Evolutionary conservation across 179 eudicot genomes (phyloP).

Genomic region (Silene vulgaris): DNA sequence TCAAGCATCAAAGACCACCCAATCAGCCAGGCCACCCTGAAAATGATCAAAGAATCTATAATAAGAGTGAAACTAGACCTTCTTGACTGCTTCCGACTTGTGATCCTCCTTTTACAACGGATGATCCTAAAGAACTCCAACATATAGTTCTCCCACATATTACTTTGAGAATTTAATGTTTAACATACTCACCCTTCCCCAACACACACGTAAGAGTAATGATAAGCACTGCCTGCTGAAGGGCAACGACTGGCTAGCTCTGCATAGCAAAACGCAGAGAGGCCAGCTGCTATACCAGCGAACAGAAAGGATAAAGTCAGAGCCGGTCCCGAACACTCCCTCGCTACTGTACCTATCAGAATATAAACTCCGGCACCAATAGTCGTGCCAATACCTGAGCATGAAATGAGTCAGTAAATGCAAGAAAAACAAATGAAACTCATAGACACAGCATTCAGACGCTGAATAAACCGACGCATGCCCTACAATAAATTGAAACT

Average conservation of each 20-base stretch:
- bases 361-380: slow-evolving; percentile 97
- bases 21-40: slow-evolving; percentile 90
- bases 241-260: slow-evolving; percentile 97
- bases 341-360: slow-evolving; percentile 87
- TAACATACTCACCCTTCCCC: slow-evolving; percentile 74
- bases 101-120: neutral
- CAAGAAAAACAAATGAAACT: neutral
- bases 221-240: slow-evolving; percentile 98
- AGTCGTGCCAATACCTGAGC: slow-evolving; percentile 83
- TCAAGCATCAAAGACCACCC: slow-evolving; percentile 91
- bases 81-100: neutral
- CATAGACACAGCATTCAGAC: neutral
- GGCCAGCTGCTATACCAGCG: slow-evolving; percentile 93
- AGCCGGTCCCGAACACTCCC: slow-evolving; percentile 87
- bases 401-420: neutral
- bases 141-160: neutral
- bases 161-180: neutral
- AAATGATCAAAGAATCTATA: slow-evolving; percentile 13
- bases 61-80: neutral
- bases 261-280: slow-evolving; percentile 94
- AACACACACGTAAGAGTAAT: slow-evolving; percentile 83
- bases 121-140: neutral
- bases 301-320: slow-evolving; percentile 73
- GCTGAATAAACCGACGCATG: neutral
- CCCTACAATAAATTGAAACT: neutral